Base-by-base conservation (phyloP, 495 filamentous ascomycete species). In the Aspergillus sparsus region DNA sequence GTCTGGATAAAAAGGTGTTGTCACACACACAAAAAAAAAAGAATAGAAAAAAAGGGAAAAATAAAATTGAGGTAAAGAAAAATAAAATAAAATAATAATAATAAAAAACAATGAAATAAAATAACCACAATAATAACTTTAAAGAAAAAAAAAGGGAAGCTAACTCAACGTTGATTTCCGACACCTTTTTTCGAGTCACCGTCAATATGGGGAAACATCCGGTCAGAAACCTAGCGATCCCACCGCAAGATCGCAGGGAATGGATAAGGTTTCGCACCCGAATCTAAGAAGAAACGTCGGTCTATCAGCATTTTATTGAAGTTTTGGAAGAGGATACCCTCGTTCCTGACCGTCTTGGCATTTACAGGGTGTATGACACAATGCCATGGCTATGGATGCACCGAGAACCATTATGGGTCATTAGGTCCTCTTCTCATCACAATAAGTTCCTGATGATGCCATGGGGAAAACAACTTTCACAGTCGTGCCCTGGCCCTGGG, bases 341-440 rank as follows among this genome's bases (percentile, higher is more conserved):
- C 44, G 56, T 58, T 60, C 60, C 53, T 58, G 64, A 61, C 56
- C 60, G 50, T 44, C 60, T 61, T 55, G 64, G 57, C 50, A 55
- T 49, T 49, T 49, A 53, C 39, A 37, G 13, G 37, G 10, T 12
- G 46, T 36, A 59, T 62, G 63, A 62, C 52, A 66, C 54, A 49
- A 27, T 34, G 47, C 21, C 21, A 27, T 27, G 21, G 21, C 21
- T 27, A 27, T 27, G 21, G 21, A 27, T 27, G 21, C 46, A 58
- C 51, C 55, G 55, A 44, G 55, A 45, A 58, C 54, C 2, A 45
- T 57, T 41, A 57, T 47, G 54, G 46, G 41, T 41, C 42, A 9
- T 12, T 27, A 27, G 21, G 21, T 27, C 21, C 3, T 27, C 21
- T 27, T 27, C 21, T 27, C 21, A 1, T 27, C 21, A 27, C 21